Evolutionary conservation across 306 rosid genomes (phyloP).

Genomic region (Cyamopsis tetragonoloba): DNA sequence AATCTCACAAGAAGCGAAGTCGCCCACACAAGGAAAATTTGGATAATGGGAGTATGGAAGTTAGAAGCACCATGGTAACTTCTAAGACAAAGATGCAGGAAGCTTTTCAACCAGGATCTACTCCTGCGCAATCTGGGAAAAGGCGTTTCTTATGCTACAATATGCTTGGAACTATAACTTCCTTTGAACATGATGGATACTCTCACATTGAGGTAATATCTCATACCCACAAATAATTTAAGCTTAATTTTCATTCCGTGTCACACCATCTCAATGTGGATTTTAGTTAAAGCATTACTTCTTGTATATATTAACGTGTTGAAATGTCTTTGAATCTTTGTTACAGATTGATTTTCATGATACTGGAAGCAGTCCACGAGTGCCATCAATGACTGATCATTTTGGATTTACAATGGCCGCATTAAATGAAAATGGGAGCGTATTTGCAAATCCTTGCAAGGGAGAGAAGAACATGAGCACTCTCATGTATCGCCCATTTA

Average conservation of each 20-base stretch:
- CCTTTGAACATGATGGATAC: conserved; percentile 79
- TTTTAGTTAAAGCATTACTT: neutral
- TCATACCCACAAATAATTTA: neutral
- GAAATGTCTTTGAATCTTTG: conserved; percentile 24
- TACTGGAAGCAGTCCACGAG: conserved; percentile 81
- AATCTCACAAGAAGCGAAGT: conserved; percentile 54
- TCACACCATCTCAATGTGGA: neutral
- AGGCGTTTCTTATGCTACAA: conserved; percentile 87
- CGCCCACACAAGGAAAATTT: conserved; percentile 39
- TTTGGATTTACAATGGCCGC: conserved; percentile 98
- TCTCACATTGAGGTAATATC: conserved; percentile 81
- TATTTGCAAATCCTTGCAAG: conserved; percentile 92
- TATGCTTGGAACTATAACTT: conserved; percentile 87
- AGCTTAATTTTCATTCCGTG: neutral
- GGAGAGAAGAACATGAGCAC: conserved; percentile 93
- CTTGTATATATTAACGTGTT: neutral
- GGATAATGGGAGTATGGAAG: conserved; percentile 40
- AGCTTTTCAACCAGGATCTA: conserved; percentile 89
- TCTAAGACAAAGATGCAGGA: conserved; percentile 62
- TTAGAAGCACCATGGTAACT: conserved; percentile 32
- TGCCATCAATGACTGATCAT: conserved; percentile 96
- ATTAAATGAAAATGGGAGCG: conserved; percentile 71
- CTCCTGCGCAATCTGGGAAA: conserved; percentile 77
- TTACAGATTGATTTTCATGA: conserved; percentile 93
- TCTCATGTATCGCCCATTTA: conserved; percentile 93